Conservation (phyloP, 176 grass and related monocot species). For the Zizania latifolia region DNA sequence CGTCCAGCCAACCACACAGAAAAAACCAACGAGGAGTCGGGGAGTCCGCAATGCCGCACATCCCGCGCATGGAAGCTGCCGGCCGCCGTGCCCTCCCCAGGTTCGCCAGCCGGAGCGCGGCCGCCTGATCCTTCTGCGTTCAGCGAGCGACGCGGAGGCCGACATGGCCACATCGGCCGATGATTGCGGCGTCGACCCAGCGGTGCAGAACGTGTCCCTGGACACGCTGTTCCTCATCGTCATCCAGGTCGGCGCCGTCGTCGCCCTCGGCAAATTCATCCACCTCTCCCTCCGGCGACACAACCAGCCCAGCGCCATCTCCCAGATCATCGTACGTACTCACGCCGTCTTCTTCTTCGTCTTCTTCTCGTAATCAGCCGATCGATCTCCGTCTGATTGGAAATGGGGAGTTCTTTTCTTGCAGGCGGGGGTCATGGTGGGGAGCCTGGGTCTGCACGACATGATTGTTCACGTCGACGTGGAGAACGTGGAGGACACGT, state of each 20-base stretch:
- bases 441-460: conserved; percentile 35
- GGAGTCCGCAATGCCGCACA: background rate
- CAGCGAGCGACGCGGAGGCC: too few relatives aligned
- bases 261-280: conserved; percentile 47
- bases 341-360: background rate
- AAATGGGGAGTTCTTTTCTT: background rate
- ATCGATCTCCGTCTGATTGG: too few relatives aligned
- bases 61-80: background rate
- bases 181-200: background rate
- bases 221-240: conserved; percentile 49
- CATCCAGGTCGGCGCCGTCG: conserved; percentile 31
- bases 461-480: conserved; percentile 43
- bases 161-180: too few relatives aligned
- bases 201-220: conserved; percentile 30
- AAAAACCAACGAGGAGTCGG: background rate
- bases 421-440: conserved; percentile 44
- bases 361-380: background rate
- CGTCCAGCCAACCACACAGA: background rate
- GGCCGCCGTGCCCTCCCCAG: background rate
- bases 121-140: conserved; percentile 8
- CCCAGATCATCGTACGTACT: conserved; percentile 33
- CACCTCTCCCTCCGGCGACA: conserved; percentile 39
- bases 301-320: conserved; percentile 45
- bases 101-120: conserved; percentile 11
- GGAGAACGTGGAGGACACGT: conserved; percentile 37